Conservation (phyloP, 768 basidiomycete genomes). For the Tephrocybe sp. region DNA sequence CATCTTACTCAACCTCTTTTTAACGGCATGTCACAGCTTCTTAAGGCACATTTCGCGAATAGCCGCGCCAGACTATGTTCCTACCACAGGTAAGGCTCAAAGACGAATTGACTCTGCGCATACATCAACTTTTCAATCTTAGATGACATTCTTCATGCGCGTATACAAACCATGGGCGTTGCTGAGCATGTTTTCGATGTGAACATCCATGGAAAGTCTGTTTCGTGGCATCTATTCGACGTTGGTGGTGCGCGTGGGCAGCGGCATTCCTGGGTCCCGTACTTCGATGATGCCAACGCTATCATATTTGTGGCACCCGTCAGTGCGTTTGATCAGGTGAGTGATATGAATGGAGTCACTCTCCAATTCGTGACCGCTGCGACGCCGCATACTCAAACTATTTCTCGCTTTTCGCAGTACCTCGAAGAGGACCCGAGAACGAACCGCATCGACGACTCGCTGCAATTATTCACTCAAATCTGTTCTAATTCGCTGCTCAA, state of each 20-base stretch:
- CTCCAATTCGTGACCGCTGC: background rate
- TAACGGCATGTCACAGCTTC: conserved; percentile 49
- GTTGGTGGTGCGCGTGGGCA: conserved; percentile 73
- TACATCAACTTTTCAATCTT: conserved; percentile 23
- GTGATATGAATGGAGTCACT: conserved; percentile 8
- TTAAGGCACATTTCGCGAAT: conserved; percentile 71
- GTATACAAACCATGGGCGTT: conserved; percentile 88
- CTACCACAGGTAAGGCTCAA: conserved; percentile 58
- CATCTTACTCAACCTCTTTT: background rate
- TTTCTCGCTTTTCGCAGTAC: conserved; percentile 44
- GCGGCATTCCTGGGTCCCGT: conserved; percentile 77
- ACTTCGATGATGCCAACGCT: conserved; percentile 73
- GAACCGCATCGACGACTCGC: conserved; percentile 83
- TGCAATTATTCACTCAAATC: conserved; percentile 85
- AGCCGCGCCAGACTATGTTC: conserved; percentile 64
- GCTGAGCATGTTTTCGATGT: conserved; percentile 83
- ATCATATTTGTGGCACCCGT: conserved; percentile 81
- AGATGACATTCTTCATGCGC: conserved; percentile 89
- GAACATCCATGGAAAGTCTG: conserved; percentile 71
- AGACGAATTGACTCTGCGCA: conserved; percentile 15
- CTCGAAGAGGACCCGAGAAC: conserved; percentile 84
- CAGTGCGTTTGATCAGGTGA: conserved; percentile 75
- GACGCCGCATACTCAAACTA: background rate
- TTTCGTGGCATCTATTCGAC: conserved; percentile 73
- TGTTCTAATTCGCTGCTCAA: conserved; percentile 80